A percentile compares a stretch with the other conserved stretches of the same genome.
These are phyloP conservation scores for Draba incana DNA, from an alignment of 345 rosid species.

Conservation along the genomic window DNA sequence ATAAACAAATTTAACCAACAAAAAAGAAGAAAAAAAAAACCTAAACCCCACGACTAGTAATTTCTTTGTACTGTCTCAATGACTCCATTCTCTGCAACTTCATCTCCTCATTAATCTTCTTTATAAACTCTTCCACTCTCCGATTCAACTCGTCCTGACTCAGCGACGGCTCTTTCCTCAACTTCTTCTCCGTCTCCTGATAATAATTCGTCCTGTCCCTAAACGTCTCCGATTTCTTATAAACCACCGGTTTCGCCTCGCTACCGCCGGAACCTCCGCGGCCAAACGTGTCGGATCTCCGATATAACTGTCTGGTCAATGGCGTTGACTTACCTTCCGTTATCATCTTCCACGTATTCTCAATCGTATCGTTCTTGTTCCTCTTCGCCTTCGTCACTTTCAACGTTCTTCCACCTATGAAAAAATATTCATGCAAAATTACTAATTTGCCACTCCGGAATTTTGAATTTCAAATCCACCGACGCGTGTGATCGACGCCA, in stretches of 20 bases:
- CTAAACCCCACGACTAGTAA: constrained; percentile 46
- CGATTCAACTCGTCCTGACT: constrained; percentile 88
- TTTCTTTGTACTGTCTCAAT: constrained; percentile 60
- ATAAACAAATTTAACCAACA: not conserved
- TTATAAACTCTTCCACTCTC: constrained; percentile 81
- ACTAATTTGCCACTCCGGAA: constrained; percentile 4
- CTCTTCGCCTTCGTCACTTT: constrained; percentile 46
- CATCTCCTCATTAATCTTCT: constrained; percentile 84
- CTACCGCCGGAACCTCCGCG: constrained; percentile 31
- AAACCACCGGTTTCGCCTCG: constrained; percentile 17
- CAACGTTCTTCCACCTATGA: constrained; percentile 30
- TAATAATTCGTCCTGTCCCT: constrained; percentile 61
- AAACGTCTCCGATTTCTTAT: constrained; percentile 71
- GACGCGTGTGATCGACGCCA: constrained; percentile 29
- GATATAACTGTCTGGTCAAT: constrained; percentile 58
- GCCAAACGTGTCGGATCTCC: constrained; percentile 58
- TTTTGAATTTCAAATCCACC: not conserved
- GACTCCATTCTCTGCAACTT: constrained; percentile 81
- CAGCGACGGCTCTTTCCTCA: constrained; percentile 66
- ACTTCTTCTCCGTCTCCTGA: constrained; percentile 35
- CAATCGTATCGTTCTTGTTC: constrained; percentile 64
- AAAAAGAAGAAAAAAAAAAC: not conserved
- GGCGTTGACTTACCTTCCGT: constrained; percentile 73
- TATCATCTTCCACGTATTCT: constrained; percentile 84
- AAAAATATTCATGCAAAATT: not conserved